Conservation (phyloP, 192 early-diverging fungal species). For the Coemansia sp. region DNA sequence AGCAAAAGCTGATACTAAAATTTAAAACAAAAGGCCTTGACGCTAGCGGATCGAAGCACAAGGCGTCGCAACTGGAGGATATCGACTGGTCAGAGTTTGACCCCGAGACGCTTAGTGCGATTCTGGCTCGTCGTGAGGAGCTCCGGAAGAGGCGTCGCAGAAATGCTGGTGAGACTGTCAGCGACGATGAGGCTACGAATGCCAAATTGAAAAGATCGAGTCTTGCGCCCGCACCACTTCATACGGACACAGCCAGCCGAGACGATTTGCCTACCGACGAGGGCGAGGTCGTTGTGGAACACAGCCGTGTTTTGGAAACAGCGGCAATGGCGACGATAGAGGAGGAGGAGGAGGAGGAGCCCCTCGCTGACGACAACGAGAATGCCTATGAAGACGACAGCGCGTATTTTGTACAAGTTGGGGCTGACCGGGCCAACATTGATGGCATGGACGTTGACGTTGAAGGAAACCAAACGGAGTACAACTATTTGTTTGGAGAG, state of each 20-base stretch:
- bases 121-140: slow-evolving; percentile 45
- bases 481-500: slow-evolving; percentile 47
- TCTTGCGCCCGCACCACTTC: slow-evolving; percentile 48
- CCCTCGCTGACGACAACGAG: slow-evolving; percentile 2
- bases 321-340: slow-evolving; percentile 59
- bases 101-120: slow-evolving; percentile 42
- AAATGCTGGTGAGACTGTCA: background rate
- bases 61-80: slow-evolving; percentile 31
- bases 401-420: background rate
- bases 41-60: background rate
- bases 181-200: slow-evolving; percentile 14
- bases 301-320: background rate
- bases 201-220: slow-evolving; percentile 51
- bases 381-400: background rate
- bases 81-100: slow-evolving; percentile 58
- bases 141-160: slow-evolving; percentile 25
- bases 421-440: slow-evolving; percentile 7
- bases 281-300: background rate
- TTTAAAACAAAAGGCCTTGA: slow-evolving; percentile 25
- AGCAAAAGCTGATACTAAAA: slow-evolving; percentile 30
- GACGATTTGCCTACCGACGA: background rate
- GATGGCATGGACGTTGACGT: slow-evolving; percentile 44
- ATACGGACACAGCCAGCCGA: background rate
- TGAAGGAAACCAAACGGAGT: slow-evolving; percentile 47
- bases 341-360: slow-evolving; percentile 61